phyloP scores from a whole-genome alignment of 306 rosid species.

The Dicorynia guianensis region DNA sequence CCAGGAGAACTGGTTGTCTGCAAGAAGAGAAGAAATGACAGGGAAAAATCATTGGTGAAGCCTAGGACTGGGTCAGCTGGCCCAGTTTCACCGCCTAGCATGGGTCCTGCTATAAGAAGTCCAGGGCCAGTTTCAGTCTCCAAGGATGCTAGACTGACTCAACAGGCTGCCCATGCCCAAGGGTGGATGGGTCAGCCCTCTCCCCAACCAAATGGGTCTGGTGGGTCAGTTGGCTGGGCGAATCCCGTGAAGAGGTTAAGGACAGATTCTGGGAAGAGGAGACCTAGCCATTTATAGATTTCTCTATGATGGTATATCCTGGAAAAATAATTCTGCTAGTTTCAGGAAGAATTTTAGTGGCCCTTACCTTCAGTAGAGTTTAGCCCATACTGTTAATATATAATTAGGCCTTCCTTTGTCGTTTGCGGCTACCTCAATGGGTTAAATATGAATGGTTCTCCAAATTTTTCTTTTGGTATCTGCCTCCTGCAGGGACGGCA shows the following conservation, averaged over 20 bases:
- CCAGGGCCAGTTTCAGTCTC: slow-evolving; percentile 59
- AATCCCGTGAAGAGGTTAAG: slow-evolving; percentile 93
- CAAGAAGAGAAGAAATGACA: slow-evolving; percentile 96
- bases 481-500: slow-evolving; percentile 47
- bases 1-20: slow-evolving; percentile 97
- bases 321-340: slow-evolving; percentile 46
- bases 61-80: slow-evolving; percentile 63
- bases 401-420: slow-evolving; percentile 54
- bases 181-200: slow-evolving; percentile 72
- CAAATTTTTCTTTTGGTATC: slow-evolving; percentile 34
- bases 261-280: slow-evolving; percentile 95
- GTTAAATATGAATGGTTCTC: slow-evolving; percentile 43
- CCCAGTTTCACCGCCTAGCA: slow-evolving; percentile 77
- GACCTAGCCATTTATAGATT: slow-evolving; percentile 81
- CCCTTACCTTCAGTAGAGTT: slow-evolving; percentile 43
- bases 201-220: slow-evolving; percentile 64
- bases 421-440: slow-evolving; percentile 42
- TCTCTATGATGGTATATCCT: slow-evolving; percentile 40
- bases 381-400: slow-evolving; percentile 61
- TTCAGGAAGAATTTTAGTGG: slow-evolving; percentile 49
- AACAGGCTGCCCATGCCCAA: slow-evolving; percentile 60
- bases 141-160: slow-evolving; percentile 70
- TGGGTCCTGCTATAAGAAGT: slow-evolving; percentile 66
- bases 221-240: slow-evolving; percentile 89
- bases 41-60: slow-evolving; percentile 80